These are phyloP conservation scores for Furcasterigmium furcatum DNA, from an alignment of 2,329 filamentous ascomycete genomes.

Conservation along the genomic window DNA sequence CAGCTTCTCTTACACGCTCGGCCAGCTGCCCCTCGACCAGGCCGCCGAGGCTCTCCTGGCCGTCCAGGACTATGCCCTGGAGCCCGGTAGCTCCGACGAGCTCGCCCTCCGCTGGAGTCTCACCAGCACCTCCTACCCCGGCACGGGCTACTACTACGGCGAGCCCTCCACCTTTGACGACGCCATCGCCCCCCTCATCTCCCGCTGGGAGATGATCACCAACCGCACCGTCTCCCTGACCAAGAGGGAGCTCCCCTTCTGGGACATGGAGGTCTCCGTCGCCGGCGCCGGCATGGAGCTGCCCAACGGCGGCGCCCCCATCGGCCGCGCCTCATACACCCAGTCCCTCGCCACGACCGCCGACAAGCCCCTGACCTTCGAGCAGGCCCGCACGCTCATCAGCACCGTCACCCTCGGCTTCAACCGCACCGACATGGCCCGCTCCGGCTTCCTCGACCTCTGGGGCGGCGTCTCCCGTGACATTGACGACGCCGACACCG, in stretches of 20 bases:
- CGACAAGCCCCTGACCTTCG: conserved; percentile 9
- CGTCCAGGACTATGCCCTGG: conserved; percentile 10
- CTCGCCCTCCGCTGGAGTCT: conserved; percentile 11
- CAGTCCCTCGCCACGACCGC: conserved; percentile 11
- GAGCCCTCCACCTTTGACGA: conserved; percentile 8
- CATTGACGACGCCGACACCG: conserved; percentile 29
- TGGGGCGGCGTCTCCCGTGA: conserved; percentile 18
- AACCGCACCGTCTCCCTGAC: conserved; percentile 3
- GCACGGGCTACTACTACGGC: conserved; percentile 12
- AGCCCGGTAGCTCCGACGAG: conserved; percentile 9
- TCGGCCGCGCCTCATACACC: conserved; percentile 10
- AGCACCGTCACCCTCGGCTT: conserved; percentile 8
- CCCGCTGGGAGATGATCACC: conserved; percentile 5
- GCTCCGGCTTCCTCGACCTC: conserved; percentile 13
- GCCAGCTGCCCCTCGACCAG: conserved; percentile 1
- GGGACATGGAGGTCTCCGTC: conserved; percentile 12
- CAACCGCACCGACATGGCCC: conserved; percentile 9
- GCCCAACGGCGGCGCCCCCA: conserved; percentile 8
- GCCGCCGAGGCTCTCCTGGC: conserved; percentile 9
- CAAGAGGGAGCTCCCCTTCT: conserved; percentile 11
- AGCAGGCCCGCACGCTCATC: conserved; percentile 9
- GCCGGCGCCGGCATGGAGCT: conserved; percentile 12
- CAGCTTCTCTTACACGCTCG: conserved; percentile 10
- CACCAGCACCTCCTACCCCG: conserved; percentile 2
- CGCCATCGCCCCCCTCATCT: conserved; percentile 6